These are phyloP conservation scores for Pseudogymnoascus sp. DNA, from an alignment of 2,329 filamentous ascomycete species.

Conservation along the genomic window DNA sequence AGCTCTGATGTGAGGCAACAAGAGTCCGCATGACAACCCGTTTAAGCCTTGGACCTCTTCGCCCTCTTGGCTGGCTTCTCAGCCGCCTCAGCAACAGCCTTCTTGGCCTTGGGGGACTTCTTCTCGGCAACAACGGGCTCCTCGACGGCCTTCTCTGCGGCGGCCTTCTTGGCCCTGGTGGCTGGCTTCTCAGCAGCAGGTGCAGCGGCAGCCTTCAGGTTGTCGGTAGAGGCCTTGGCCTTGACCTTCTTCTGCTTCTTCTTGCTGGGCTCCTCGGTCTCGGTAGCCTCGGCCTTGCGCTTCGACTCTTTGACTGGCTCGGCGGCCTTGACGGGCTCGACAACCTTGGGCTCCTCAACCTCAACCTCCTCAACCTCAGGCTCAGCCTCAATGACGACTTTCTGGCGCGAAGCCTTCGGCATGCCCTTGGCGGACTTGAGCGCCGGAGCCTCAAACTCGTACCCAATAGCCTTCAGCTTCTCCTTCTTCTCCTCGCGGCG, in stretches of 20 bases:
- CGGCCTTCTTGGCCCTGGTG: constrained; percentile 21
- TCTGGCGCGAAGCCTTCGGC: constrained; percentile 32
- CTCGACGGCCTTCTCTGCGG: constrained; percentile 20
- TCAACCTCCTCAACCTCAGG: constrained; percentile 26
- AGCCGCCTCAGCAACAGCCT: constrained; percentile 5
- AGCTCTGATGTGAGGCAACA: background rate
- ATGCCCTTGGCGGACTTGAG: constrained; percentile 57
- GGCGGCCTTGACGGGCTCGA: background rate
- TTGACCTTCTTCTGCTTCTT: constrained; percentile 19
- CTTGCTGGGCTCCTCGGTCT: constrained; percentile 7
- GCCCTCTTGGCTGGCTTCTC: constrained; percentile 34
- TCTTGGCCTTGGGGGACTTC: constrained; percentile 22
- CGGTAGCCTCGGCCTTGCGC: constrained; percentile 24
- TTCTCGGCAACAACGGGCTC: constrained; percentile 33
- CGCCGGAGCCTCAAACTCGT: constrained; percentile 69
- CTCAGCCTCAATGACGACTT: constrained; percentile 19
- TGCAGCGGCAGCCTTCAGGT: constrained; percentile 10
- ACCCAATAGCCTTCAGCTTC: constrained; percentile 72
- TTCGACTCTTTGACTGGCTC: constrained; percentile 27
- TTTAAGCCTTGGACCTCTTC: constrained; percentile 28
- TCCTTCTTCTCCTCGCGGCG: constrained; percentile 61
- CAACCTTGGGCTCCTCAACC: constrained; percentile 15
- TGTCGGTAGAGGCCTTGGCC: constrained; percentile 15
- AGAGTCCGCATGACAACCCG: background rate
- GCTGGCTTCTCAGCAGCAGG: constrained; percentile 28